phyloP scores from a whole-genome alignment of 257 asterid species.

The Solanum bulbocastanum region DNA sequence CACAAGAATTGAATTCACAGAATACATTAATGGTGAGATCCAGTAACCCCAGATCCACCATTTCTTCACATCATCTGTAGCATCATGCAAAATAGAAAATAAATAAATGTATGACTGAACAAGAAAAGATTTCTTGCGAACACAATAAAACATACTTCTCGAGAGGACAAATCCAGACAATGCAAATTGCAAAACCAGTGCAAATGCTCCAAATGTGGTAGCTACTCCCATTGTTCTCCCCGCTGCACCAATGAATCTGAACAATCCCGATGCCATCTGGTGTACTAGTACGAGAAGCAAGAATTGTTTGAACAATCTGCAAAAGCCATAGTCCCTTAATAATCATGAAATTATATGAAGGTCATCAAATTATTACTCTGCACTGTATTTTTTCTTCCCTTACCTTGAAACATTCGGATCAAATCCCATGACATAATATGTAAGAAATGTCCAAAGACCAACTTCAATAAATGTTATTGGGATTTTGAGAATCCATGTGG shows the following conservation, averaged over 20 bases:
- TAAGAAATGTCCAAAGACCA: constrained; percentile 28
- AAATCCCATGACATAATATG: constrained; percentile 55
- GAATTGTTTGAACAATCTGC: constrained; percentile 53
- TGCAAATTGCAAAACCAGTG: constrained; percentile 33
- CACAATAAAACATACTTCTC: constrained; percentile 25
- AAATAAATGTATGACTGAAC: neutral
- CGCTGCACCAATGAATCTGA: constrained; percentile 41
- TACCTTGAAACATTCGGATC: constrained; percentile 57
- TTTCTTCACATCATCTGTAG: constrained; percentile 39
- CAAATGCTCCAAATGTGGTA: constrained; percentile 52
- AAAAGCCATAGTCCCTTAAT: neutral
- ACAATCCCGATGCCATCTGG: constrained; percentile 45
- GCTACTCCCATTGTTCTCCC: constrained; percentile 58
- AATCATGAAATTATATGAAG: neutral
- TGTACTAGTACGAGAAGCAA: constrained; percentile 27
- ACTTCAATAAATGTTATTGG: constrained; percentile 45
- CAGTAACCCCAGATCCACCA: constrained; percentile 89
- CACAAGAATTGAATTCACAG: constrained; percentile 42
- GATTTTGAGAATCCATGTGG: constrained; percentile 50
- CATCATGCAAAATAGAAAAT: neutral
- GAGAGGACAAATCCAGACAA: constrained; percentile 59
- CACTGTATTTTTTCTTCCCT: neutral
- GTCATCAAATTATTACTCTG: neutral
- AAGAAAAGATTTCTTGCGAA: neutral
- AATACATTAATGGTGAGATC: constrained; percentile 62